These are phyloP conservation scores for Aspergillus sclerotioniger DNA, from an alignment of 495 filamentous ascomycete genomes.

Conservation along the genomic window DNA sequence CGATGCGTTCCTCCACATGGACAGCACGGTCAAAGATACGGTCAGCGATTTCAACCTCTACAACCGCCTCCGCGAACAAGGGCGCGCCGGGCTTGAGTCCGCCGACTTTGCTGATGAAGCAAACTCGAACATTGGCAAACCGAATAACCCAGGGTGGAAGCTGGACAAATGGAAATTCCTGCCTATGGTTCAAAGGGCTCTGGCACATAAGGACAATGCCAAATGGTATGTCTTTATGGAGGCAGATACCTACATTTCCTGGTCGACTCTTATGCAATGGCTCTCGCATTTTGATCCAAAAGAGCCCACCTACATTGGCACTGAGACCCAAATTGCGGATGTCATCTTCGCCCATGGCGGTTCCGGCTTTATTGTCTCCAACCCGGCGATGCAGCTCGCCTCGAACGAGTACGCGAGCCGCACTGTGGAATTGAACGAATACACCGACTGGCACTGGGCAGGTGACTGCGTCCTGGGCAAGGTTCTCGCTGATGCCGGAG, in stretches of 20 bases:
- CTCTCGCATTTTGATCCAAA: constrained; percentile 48
- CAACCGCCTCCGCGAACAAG: constrained; percentile 42
- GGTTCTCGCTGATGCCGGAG: constrained; percentile 54
- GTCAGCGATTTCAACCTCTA: constrained; percentile 53
- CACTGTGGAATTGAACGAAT: constrained; percentile 50
- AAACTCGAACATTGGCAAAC: constrained; percentile 46
- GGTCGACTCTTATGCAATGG: constrained; percentile 60
- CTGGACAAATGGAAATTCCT: constrained; percentile 62
- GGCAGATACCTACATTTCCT: constrained; percentile 65
- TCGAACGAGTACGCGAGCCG: constrained; percentile 46
- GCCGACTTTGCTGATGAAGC: constrained; percentile 43
- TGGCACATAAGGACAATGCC: constrained; percentile 42
- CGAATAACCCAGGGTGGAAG: constrained; percentile 53
- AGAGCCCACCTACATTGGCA: constrained; percentile 58
- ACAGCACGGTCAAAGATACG: constrained; percentile 29
- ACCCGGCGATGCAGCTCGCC: constrained; percentile 48
- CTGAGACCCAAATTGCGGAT: constrained; percentile 52
- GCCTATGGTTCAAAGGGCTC: constrained; percentile 52
- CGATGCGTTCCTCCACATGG: constrained; percentile 48
- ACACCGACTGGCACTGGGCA: constrained; percentile 59
- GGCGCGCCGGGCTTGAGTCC: constrained; percentile 38
- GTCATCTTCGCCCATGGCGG: constrained; percentile 66
- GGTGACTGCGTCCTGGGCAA: constrained; percentile 65
- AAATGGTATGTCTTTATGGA: constrained; percentile 72
- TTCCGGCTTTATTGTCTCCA: constrained; percentile 63